Percentiles rank a stretch among this genome's conserved stretches.
Conservation (phyloP, 306 rosid genomes). For the Prosopis cineraria region DNA sequence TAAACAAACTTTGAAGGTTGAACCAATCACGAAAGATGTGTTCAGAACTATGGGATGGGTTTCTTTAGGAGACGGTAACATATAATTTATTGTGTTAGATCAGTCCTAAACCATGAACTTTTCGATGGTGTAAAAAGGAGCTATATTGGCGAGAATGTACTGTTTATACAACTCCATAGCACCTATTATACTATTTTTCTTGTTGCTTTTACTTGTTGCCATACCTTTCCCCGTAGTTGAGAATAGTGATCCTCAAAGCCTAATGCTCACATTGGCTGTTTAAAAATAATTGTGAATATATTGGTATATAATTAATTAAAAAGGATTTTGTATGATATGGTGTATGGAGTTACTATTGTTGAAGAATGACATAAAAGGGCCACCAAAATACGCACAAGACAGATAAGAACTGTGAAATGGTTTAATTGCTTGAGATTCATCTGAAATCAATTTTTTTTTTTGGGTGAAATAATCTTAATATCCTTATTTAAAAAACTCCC, state of each 20-base stretch:
- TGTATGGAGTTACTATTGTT: too few species aligned
- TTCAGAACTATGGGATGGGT: conserved; percentile 23
- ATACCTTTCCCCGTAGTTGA: neutral
- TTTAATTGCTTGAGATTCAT: too few species aligned
- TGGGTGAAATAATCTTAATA: too few species aligned
- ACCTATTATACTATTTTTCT: neutral
- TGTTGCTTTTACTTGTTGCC: neutral
- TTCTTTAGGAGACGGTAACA: conserved; percentile 23
- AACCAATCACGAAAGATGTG: conserved; percentile 30
- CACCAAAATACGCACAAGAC: too few species aligned
- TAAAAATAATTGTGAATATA: neutral
- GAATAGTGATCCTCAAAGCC: neutral
- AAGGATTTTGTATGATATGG: too few species aligned
- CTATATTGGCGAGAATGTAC: neutral
- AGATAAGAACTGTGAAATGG: too few species aligned
- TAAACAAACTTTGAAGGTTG: neutral
- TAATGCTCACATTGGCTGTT: neutral
- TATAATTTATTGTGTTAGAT: conserved; percentile 22
- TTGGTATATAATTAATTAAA: too few species aligned
- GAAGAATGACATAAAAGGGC: too few species aligned
- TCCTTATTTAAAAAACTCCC: too few species aligned
- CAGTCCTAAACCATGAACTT: neutral
- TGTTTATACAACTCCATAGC: neutral
- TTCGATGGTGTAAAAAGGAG: neutral
- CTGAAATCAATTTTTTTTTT: too few species aligned